phyloP scores from a whole-genome alignment of 352 stramenopile genomes.

The Phytophthora nicotianae region DNA sequence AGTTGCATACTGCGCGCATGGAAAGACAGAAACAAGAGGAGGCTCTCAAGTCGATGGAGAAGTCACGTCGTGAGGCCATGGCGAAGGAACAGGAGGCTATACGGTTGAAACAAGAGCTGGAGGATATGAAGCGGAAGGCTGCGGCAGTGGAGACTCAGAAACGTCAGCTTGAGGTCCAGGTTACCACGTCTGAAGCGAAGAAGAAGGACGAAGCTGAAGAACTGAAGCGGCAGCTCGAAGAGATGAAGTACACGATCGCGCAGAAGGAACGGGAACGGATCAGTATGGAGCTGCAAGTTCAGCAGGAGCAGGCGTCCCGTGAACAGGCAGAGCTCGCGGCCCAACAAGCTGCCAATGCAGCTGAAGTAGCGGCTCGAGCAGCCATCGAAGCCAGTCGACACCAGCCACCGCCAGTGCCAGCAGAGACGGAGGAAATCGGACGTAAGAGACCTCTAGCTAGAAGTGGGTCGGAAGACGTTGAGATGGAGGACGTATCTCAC shows the following conservation, averaged over 20 bases:
- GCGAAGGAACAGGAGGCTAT: slow-evolving; percentile 47
- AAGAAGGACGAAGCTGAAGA: slow-evolving; percentile 44
- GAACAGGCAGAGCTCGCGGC: slow-evolving; percentile 69
- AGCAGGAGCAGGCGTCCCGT: slow-evolving; percentile 58
- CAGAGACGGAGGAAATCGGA: slow-evolving; percentile 36
- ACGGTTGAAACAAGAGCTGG: slow-evolving; percentile 52
- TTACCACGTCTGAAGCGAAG: slow-evolving; percentile 38
- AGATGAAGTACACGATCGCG: slow-evolving; percentile 52
- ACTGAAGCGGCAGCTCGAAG: slow-evolving; percentile 49
- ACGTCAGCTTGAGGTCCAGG: slow-evolving; percentile 38
- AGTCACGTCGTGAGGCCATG: slow-evolving; percentile 43
- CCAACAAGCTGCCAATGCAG: slow-evolving; percentile 62
- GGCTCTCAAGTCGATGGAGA: slow-evolving; percentile 40
- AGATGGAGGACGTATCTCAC: slow-evolving; percentile 60
- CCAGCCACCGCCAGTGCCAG: slow-evolving; percentile 41
- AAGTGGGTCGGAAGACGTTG: slow-evolving; percentile 46
- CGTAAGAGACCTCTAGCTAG: slow-evolving; percentile 49
- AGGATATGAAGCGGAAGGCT: slow-evolving; percentile 57
- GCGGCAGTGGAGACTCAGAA: slow-evolving; percentile 47
- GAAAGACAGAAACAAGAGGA: slow-evolving; percentile 54
- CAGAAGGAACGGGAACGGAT: slow-evolving; percentile 58
- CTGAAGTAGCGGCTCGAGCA: slow-evolving; percentile 68
- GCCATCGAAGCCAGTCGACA: slow-evolving; percentile 67
- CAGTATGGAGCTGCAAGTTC: slow-evolving; percentile 49
- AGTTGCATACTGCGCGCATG: slow-evolving; percentile 39